Evolutionary conservation across 208 protist genomes (phyloP), one percentile per base, ranked within the genome.

Genomic region (Crithidia fasciculata): DNA sequence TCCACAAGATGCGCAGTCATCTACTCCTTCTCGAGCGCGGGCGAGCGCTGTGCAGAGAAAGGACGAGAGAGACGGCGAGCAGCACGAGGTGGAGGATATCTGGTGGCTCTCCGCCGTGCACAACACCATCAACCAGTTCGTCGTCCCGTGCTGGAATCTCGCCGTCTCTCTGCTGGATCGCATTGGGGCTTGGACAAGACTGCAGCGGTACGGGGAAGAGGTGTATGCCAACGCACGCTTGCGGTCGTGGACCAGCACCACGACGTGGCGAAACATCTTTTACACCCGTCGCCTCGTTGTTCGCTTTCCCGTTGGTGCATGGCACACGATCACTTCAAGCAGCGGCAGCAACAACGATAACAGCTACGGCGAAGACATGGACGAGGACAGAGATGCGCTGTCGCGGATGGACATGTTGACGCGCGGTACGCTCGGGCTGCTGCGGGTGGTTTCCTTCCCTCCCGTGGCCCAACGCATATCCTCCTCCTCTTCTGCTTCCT

Each of bases 371-470:
- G 15, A 49, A 41, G 43, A 62, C 36, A 44, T 6, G n/a, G n/a
- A 40, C 49, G 56, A 49, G 43, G 39, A 72, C 55, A 56, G 10
- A 18, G 47, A 16, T 4, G 36, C 57, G 5, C 19, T 52, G 47
- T 76, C 65, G 36, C 67, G 65, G 10, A 54, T 55, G n/a, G 55
- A 72, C 6, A 62, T 82, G 37, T 49, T 70, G 8, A 63, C 57
- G 2, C n/a, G 52, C 6, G 73, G 66, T 56, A 57, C 74, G 5
- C 45, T 74, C 2, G 49, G 62, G 8, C 18, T 69, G 0, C 59
- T 86, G 52, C 65, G 81, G 9, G 44, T 86, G 5, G 37, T 86
- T 3, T 85, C 81, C 0, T 85, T 82, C 57, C 81, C 81, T 0
- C 66, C 81, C 0, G 67, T 80, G 8, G 68, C 66, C n/a, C 69